These are phyloP conservation scores for Gossypium bickii DNA, from an alignment of 345 rosid genomes.

Conservation along the genomic window DNA sequence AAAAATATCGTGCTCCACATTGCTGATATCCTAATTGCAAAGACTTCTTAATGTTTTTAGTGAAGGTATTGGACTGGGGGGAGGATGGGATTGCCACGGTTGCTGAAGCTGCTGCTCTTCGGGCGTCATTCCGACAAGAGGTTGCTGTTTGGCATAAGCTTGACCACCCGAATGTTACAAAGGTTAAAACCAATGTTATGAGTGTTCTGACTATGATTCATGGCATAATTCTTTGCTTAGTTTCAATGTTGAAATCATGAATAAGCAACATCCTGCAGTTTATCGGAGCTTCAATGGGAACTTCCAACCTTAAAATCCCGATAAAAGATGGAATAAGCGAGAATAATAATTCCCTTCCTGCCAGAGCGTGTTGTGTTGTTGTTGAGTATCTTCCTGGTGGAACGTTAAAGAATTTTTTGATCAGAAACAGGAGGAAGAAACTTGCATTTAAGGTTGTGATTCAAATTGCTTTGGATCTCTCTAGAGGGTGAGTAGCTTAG, in stretches of 20 bases:
- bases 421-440: constrained; percentile 58
- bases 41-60: constrained; percentile 26
- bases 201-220: background rate
- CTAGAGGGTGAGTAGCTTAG: constrained; percentile 54
- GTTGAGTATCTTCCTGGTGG: constrained; percentile 78
- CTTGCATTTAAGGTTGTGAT: constrained; percentile 60
- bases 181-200: constrained; percentile 29
- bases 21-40: constrained; percentile 7
- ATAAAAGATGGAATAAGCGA: constrained; percentile 32
- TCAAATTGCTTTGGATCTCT: constrained; percentile 72
- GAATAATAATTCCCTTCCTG: constrained; percentile 40
- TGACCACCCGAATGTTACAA: constrained; percentile 77
- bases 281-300: constrained; percentile 87
- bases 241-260: constrained; percentile 4
- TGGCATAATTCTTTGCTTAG: background rate
- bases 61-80: constrained; percentile 80
- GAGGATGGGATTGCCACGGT: constrained; percentile 62
- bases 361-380: constrained; percentile 78
- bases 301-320: constrained; percentile 68
- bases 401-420: constrained; percentile 59
- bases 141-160: constrained; percentile 93
- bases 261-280: constrained; percentile 35
- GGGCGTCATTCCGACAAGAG: constrained; percentile 74
- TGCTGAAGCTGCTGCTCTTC: constrained; percentile 52
- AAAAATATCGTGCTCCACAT: background rate